Conservation (phyloP, 2,329 filamentous ascomycete genomes). For the Byssochlamys sp. region DNA sequence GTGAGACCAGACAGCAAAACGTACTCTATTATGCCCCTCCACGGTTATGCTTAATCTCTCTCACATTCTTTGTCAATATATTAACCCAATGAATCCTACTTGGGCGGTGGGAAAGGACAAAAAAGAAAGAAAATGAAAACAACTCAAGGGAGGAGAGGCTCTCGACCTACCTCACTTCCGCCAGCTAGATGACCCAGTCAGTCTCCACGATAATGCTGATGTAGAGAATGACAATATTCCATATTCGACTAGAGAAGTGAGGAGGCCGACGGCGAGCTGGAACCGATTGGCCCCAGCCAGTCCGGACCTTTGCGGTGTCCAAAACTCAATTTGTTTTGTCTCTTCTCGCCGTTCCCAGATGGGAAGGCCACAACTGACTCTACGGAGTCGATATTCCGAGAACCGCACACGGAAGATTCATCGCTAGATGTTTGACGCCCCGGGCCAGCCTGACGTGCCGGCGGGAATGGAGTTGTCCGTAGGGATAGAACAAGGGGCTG, state of each 20-base stretch:
- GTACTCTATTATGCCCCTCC: background rate
- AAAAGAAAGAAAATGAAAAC: too few species aligned
- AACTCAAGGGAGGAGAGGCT: too few species aligned
- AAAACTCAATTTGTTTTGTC: background rate
- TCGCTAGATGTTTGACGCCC: background rate
- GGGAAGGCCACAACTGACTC: background rate
- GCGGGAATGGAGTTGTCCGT: background rate
- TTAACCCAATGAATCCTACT: background rate
- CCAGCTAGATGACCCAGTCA: background rate
- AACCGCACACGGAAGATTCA: background rate
- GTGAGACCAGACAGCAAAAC: background rate
- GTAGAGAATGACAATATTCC: background rate
- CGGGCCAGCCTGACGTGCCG: background rate
- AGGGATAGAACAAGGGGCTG: conserved; percentile 1
- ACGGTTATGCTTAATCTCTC: background rate
- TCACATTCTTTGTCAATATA: background rate
- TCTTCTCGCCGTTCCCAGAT: background rate
- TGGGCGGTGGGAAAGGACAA: background rate
- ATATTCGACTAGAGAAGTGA: background rate
- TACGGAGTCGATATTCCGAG: background rate
- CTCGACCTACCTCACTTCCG: background rate
- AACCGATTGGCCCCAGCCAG: background rate
- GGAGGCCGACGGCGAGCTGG: background rate
- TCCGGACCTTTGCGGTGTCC: background rate
- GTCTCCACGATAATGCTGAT: background rate